Conservation (phyloP, 2,329 filamentous ascomycete species). For the Balansia obtecta region DNA sequence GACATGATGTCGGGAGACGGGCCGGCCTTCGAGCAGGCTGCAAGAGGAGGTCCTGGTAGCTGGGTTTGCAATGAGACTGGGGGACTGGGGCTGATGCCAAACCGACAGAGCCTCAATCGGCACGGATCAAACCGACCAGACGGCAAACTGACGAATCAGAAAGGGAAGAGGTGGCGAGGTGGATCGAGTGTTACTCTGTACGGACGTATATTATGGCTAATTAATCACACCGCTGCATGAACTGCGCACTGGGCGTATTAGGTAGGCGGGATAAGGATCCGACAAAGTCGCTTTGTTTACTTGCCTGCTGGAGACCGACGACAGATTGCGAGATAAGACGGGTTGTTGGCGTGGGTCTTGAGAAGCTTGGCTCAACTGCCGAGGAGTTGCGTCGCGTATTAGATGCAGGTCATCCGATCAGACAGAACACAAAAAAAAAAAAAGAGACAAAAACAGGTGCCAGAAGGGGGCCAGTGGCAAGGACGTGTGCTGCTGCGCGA, state of each 20-base stretch:
- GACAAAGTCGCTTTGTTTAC: conserved; percentile 3
- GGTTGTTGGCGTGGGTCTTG: conserved; percentile 5
- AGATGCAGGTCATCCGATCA: background rate
- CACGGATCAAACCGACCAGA: conserved; percentile 5
- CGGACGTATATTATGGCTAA: conserved; percentile 5
- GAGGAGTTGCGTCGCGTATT: background rate
- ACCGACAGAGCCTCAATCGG: conserved; percentile 8
- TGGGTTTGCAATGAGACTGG: conserved; percentile 4
- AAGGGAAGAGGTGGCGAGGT: conserved; percentile 1
- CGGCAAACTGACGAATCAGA: conserved; percentile 4
- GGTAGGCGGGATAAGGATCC: conserved; percentile 4
- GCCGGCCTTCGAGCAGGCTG: background rate
- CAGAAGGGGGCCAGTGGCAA: background rate
- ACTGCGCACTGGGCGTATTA: conserved; percentile 4
- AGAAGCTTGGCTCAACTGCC: background rate
- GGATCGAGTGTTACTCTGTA: background rate
- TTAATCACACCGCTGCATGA: conserved; percentile 14
- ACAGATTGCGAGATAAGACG: background rate
- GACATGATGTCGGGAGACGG: conserved; percentile 24
- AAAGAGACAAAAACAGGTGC: background rate
- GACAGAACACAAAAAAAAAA: background rate
- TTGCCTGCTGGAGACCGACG: background rate
- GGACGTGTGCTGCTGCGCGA: background rate
- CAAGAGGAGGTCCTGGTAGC: conserved; percentile 3
- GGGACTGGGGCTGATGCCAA: conserved; percentile 5